phyloP scores from a whole-genome alignment of 2,329 filamentous ascomycete species.

The Aspergillus thermomutatus region DNA sequence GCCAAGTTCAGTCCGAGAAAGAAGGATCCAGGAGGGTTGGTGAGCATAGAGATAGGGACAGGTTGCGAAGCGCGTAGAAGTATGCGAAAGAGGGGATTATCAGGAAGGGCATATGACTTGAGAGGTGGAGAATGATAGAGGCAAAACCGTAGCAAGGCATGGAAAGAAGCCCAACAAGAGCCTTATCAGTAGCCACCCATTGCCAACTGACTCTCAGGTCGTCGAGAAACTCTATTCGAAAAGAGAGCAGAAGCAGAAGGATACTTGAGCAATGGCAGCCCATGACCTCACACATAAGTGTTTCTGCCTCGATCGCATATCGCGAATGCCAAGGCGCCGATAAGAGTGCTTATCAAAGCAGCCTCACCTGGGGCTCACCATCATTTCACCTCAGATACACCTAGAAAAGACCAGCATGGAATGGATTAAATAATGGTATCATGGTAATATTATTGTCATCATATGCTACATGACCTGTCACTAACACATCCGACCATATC shows the following conservation, averaged over 20 bases:
- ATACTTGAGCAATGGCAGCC: not conserved
- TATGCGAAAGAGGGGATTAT: not conserved
- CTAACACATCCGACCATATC: not conserved
- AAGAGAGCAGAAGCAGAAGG: not conserved
- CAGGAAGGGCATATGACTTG: not conserved
- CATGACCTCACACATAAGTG: not conserved
- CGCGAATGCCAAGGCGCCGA: conserved; percentile 18
- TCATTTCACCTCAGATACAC: not conserved
- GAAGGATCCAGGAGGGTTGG: not conserved
- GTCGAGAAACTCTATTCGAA: not conserved
- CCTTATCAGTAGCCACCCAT: not conserved
- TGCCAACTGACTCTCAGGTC: not conserved
- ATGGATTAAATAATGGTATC: conserved; percentile 18
- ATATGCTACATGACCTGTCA: conserved; percentile 26
- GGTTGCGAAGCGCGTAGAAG: not conserved
- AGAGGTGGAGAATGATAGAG: not conserved
- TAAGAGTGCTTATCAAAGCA: conserved; percentile 22
- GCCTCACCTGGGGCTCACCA: not conserved
- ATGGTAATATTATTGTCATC: conserved; percentile 26
- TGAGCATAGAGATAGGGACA: not conserved
- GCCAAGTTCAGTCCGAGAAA: not conserved
- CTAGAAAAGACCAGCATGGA: not conserved
- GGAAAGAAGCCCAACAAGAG: not conserved
- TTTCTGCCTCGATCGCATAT: not conserved
- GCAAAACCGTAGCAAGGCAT: not conserved